Conservation (phyloP, 441 rosid species). For the Viola pubescens region DNA sequence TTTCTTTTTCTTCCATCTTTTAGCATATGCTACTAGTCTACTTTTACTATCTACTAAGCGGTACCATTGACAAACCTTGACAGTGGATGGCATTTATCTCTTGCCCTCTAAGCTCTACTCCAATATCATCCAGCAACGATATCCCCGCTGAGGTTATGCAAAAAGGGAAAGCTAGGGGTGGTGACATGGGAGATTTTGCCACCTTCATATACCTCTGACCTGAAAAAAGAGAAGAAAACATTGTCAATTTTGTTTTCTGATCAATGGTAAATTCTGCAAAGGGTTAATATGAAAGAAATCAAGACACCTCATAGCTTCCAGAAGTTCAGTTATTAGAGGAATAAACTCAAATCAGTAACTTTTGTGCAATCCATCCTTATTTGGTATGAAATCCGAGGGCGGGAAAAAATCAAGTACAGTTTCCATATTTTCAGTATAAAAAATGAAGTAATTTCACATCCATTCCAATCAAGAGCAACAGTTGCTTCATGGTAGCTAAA, state of each 20-base stretch:
- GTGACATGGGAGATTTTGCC: conserved; percentile 77
- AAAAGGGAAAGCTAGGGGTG: conserved; percentile 68
- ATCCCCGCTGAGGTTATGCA: conserved; percentile 62
- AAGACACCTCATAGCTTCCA: neutral
- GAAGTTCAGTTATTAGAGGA: neutral
- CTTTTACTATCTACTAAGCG: neutral
- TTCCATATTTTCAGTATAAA: neutral
- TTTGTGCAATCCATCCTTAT: neutral
- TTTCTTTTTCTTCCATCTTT: neutral
- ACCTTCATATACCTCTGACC: conserved; percentile 71
- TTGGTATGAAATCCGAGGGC: neutral
- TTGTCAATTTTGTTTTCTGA: neutral
- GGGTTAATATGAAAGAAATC: no score
- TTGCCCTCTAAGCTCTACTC: conserved; percentile 54
- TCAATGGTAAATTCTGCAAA: no score
- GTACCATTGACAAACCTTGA: conserved; percentile 38
- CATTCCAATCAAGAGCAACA: neutral
- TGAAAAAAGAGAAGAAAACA: conserved; percentile 21
- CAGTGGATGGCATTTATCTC: conserved; percentile 52
- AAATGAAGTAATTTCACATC: conserved; percentile 1
- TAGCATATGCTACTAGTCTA: neutral
- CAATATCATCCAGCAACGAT: conserved; percentile 47
- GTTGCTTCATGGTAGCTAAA: neutral
- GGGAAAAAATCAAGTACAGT: neutral
- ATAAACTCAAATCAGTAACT: neutral